Evolutionary conservation across 495 filamentous ascomycete genomes (phyloP), one percentile per base, ranked within the genome.

Genomic region (Xeromyces bisporus): DNA sequence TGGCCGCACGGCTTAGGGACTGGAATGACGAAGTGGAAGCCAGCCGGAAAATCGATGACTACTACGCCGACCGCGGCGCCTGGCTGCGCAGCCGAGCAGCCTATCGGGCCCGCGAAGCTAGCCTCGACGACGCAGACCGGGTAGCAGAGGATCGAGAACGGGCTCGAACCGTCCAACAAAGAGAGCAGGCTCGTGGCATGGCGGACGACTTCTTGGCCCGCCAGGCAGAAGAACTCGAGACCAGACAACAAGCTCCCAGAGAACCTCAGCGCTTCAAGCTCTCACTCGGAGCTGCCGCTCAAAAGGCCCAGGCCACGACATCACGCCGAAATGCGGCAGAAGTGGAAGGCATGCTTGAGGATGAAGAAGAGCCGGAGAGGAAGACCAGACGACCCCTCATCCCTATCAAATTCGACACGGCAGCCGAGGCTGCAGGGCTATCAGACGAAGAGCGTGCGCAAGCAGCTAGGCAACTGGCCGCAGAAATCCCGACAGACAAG

Each of bases 221-320:
- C 28, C 84, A 92, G 50, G 84, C 83, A 0, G 69, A 82, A 44
- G 87, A 93, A 46, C 66, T 94, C 50, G 77, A 80, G 46, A 35
- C 45, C 24, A 60, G 58, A 15, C 35, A 41, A 15, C 60, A 73
- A 39, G 62, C 68, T 18, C 73, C 75, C 6, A 55, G 63, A 21
- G 82, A 87, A 40, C 78, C 81, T 0, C 76, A 84, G 50, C 79
- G 77, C 29, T 92, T 97, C 71, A 94, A 91, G 56, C 66, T 97
- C 18, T 91, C 84, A 1, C 77, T 97, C 23, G 84, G 85, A 32
- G 80, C 82, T 3, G 82, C 82, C 0, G 86, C 86, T 0, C 77
- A 83, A 49, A 83, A 77, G 39, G 75, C 77, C 23, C 74, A 79
- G 20, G 73, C 77, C 38, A 71, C 76, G 16, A 67, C 73, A n/a